Conservation (phyloP, 1,284 basidiomycete species). For the Anthracocystis setariae region DNA sequence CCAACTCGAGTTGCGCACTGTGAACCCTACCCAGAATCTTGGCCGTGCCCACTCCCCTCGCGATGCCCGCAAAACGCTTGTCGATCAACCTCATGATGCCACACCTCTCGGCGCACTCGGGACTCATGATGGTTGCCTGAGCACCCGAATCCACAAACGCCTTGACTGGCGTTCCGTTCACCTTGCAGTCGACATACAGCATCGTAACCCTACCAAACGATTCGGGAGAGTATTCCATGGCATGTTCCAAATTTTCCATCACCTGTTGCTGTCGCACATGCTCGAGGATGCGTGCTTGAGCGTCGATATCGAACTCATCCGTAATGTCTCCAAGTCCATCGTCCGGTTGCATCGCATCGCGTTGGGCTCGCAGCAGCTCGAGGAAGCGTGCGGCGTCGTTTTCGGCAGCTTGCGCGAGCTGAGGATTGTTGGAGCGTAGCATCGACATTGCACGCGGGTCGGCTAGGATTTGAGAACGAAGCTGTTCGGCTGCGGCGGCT, state of each 20-base stretch:
- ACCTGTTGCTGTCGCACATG: slow-evolving; percentile 89
- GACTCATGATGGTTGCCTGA: slow-evolving; percentile 95
- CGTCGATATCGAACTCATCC: slow-evolving; percentile 82
- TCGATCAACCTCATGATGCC: slow-evolving; percentile 95
- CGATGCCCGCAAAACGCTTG: slow-evolving; percentile 85
- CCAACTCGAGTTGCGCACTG: slow-evolving; percentile 85
- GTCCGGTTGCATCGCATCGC: slow-evolving; percentile 33
- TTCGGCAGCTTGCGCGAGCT: slow-evolving; percentile 38
- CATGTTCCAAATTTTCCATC: slow-evolving; percentile 73
- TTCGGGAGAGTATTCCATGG: slow-evolving; percentile 75
- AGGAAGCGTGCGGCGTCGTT: slow-evolving; percentile 24
- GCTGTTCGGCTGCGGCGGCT: slow-evolving; percentile 83
- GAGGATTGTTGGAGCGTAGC: slow-evolving; percentile 71
- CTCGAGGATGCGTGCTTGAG: slow-evolving; percentile 92
- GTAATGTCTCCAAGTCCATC: slow-evolving; percentile 11
- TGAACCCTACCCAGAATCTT: slow-evolving; percentile 94
- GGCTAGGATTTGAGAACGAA: slow-evolving; percentile 85
- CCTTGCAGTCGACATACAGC: slow-evolving; percentile 86
- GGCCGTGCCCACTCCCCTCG: slow-evolving; percentile 94
- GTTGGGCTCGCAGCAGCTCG: slow-evolving; percentile 38
- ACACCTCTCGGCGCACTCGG: slow-evolving; percentile 90
- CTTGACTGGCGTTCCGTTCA: slow-evolving; percentile 88
- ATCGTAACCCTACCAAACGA: slow-evolving; percentile 93
- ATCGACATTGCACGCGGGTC: slow-evolving; percentile 82
- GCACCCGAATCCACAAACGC: slow-evolving; percentile 98